Evolutionary conservation across 352 stramenopile species (phyloP).

Genomic region (Globisporangium cylindrosporum): DNA sequence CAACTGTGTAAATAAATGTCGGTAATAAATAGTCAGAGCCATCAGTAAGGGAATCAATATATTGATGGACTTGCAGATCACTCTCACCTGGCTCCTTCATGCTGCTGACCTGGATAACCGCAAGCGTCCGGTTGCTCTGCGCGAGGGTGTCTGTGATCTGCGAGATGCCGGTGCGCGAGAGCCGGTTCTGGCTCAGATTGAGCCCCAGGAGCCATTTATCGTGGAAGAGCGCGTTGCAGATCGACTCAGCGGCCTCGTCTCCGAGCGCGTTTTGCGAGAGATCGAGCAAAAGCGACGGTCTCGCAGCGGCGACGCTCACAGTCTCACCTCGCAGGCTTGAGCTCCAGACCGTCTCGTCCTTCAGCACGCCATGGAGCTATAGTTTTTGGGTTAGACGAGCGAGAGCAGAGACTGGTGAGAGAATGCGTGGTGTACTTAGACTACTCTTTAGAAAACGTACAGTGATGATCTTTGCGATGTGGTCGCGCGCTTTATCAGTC

Average conservation of each 20-base stretch:
- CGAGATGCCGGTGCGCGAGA: constrained; percentile 29
- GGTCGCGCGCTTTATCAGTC: constrained; percentile 45
- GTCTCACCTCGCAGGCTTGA: constrained; percentile 43
- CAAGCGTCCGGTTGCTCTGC: constrained; percentile 45
- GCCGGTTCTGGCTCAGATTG: constrained; percentile 42
- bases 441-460: constrained; percentile 16
- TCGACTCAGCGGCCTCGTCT: constrained; percentile 31
- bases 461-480: constrained; percentile 61
- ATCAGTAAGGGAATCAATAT: not conserved
- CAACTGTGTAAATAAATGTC: not conserved
- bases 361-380: constrained; percentile 49
- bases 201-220: constrained; percentile 66
- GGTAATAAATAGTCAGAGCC: not conserved
- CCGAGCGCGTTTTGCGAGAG: constrained; percentile 46
- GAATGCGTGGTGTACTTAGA: not conserved
- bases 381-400: not conserved
- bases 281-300: constrained; percentile 38
- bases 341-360: constrained; percentile 56
- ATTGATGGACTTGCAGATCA: too few species aligned
- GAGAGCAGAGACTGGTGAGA: not conserved
- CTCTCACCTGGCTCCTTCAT: constrained; percentile 20
- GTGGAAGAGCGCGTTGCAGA: constrained; percentile 55
- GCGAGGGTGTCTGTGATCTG: constrained; percentile 35
- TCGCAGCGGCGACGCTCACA: not conserved
- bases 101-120: constrained; percentile 32